Percentiles rank a stretch among this genome's conserved stretches.
These are phyloP conservation scores for Starmerella stellata DNA, from an alignment of 805 yeast species.

Conservation along the genomic window DNA sequence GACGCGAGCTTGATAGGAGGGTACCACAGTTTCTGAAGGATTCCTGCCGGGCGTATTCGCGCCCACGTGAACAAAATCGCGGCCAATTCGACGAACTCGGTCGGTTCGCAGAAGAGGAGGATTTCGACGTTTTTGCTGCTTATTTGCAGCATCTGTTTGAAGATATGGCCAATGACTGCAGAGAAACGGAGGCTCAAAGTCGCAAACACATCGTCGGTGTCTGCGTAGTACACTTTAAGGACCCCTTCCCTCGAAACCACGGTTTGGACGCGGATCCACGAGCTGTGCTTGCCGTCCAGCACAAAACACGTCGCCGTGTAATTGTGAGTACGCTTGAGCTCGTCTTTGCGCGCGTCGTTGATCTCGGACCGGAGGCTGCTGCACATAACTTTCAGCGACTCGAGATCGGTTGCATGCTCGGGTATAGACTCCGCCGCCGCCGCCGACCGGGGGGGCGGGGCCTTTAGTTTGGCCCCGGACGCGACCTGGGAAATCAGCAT, in stretches of 20 bases:
- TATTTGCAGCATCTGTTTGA: conserved; percentile 10
- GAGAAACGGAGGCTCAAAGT: conserved; percentile 10
- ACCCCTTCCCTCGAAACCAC: conserved; percentile 4
- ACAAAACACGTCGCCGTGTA: conserved; percentile 4
- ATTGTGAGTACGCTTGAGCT: background rate
- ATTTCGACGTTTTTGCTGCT: conserved; percentile 5
- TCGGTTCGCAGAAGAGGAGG: conserved; percentile 2
- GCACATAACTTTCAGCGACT: conserved; percentile 12
- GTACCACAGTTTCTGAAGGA: conserved; percentile 12
- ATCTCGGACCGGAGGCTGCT: conserved; percentile 3
- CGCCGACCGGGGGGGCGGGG: background rate
- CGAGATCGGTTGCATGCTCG: background rate
- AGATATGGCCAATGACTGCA: conserved; percentile 14
- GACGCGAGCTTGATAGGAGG: conserved; percentile 9
- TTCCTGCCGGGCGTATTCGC: conserved; percentile 13
- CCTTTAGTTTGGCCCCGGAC: background rate
- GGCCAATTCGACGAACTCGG: conserved; percentile 3
- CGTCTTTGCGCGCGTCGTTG: background rate
- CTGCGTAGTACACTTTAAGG: conserved; percentile 4
- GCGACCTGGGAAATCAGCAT: background rate
- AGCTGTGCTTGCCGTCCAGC: conserved; percentile 9
- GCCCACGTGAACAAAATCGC: conserved; percentile 15
- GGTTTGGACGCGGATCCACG: conserved; percentile 10
- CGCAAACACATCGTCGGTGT: conserved; percentile 5
- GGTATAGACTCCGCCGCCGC: background rate